Evolutionary conservation across 2,329 filamentous ascomycete species (phyloP).

Genomic region (Ceratocystiopsis sp.): DNA sequence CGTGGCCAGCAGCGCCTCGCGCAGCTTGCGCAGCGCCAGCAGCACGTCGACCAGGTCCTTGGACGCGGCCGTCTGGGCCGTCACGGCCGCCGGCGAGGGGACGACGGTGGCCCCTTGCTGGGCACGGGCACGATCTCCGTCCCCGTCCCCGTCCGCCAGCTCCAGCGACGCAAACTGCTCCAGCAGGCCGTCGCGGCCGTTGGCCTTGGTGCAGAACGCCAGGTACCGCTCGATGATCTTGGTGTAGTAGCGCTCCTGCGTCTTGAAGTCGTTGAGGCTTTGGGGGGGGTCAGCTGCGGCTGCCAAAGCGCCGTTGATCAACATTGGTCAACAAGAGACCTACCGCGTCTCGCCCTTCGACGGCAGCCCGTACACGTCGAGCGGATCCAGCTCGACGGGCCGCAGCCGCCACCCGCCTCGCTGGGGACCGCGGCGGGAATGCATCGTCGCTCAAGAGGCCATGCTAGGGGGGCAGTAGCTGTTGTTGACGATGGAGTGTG

Average conservation of each 20-base stretch:
- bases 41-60: conserved; percentile 59
- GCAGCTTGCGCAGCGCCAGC: conserved; percentile 74
- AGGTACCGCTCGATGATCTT: conserved; percentile 81
- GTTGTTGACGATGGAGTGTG: too few relatives aligned
- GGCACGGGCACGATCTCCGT: too few relatives aligned
- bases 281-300: conserved; percentile 1
- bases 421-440: conserved; percentile 15
- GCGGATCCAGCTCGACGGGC: conserved; percentile 54
- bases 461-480: conserved; percentile 1
- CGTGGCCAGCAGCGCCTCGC: conserved; percentile 74
- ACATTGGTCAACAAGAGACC: not conserved
- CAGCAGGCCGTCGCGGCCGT: conserved; percentile 55
- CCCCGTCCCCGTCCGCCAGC: conserved; percentile 15
- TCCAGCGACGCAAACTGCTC: conserved; percentile 54
- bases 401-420: conserved; percentile 49
- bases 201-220: conserved; percentile 64
- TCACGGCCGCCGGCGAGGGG: not conserved
- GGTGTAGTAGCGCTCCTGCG: conserved; percentile 72
- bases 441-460: conserved; percentile 6
- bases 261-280: conserved; percentile 56
- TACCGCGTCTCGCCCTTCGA: conserved; percentile 85
- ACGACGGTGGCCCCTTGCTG: too few relatives aligned
- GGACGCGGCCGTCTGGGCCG: conserved; percentile 11
- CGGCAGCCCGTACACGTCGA: conserved; percentile 69
- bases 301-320: too few relatives aligned